phyloP scores from a whole-genome alignment of 1,139 yeast genomes.

The Geotrichum citri-aurantii region DNA sequence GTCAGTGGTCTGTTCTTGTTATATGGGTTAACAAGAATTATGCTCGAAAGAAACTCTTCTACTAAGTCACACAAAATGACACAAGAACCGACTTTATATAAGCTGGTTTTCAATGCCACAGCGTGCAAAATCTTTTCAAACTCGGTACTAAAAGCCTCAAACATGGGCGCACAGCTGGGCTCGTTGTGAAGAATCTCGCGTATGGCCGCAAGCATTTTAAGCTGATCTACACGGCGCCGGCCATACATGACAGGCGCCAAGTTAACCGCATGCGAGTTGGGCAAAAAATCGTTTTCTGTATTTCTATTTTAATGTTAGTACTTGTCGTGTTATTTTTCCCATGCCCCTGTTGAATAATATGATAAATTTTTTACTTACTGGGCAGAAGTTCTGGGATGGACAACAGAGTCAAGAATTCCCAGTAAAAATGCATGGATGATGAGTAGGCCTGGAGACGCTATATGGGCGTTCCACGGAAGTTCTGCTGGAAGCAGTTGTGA shows the following conservation, averaged over 20 bases:
- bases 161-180: conserved; percentile 31
- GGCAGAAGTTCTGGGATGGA: conserved; percentile 23
- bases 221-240: conserved; percentile 34
- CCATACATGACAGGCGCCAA: conserved; percentile 21
- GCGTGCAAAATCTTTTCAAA: conserved; percentile 38
- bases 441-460: conserved; percentile 37
- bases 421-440: conserved; percentile 34
- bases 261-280: conserved; percentile 14
- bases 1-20: conserved; percentile 26
- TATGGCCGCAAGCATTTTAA: conserved; percentile 31
- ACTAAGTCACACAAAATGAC: conserved; percentile 46
- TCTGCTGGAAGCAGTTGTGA: conserved; percentile 29
- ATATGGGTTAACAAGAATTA: conserved; percentile 26
- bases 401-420: conserved; percentile 32
- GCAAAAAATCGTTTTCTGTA: neutral
- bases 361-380: neutral
- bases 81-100: conserved; percentile 42
- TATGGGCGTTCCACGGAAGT: conserved; percentile 27
- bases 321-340: neutral
- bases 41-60: conserved; percentile 37
- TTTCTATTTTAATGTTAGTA: conserved; percentile 17
- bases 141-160: conserved; percentile 31
- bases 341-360: too few relatives aligned
- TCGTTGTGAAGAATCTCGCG: conserved; percentile 38
- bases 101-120: conserved; percentile 35